These are phyloP conservation scores for Tolypocladium album DNA, from an alignment of 2,329 filamentous ascomycete species.

Conservation along the genomic window DNA sequence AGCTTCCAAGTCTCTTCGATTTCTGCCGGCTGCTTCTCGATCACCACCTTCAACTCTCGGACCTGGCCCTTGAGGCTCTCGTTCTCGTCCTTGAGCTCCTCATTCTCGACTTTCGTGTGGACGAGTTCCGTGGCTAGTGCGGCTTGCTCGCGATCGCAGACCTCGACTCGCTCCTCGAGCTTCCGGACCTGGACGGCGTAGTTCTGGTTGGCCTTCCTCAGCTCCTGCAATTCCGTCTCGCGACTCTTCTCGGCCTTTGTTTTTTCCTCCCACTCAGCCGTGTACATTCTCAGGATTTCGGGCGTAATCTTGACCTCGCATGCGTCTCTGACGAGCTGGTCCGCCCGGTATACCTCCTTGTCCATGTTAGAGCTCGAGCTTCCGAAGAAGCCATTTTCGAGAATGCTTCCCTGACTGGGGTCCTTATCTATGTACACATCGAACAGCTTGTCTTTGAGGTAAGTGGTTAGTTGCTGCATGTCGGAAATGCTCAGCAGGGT, in stretches of 20 bases:
- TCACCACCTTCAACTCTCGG: slow-evolving; percentile 71
- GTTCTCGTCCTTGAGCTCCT: slow-evolving; percentile 79
- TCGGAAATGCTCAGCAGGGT: slow-evolving; percentile 75
- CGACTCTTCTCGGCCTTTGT: slow-evolving; percentile 71
- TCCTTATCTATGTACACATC: slow-evolving; percentile 95
- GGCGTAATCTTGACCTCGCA: slow-evolving; percentile 79
- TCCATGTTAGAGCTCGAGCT: slow-evolving; percentile 81
- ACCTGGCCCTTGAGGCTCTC: slow-evolving; percentile 81
- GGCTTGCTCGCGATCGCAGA: slow-evolving; percentile 83
- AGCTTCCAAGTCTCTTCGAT: slow-evolving; percentile 71
- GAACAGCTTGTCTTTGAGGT: slow-evolving; percentile 88
- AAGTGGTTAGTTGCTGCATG: slow-evolving; percentile 80
- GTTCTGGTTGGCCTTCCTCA: slow-evolving; percentile 55
- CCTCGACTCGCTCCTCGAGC: slow-evolving; percentile 79
- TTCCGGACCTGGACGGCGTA: slow-evolving; percentile 69
- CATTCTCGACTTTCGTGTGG: slow-evolving; percentile 85
- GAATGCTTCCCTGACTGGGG: slow-evolving; percentile 81
- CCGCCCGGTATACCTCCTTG: slow-evolving; percentile 91
- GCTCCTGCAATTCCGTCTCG: slow-evolving; percentile 66
- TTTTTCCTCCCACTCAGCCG: slow-evolving; percentile 85
- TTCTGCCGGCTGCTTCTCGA: slow-evolving; percentile 82
- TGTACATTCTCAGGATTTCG: slow-evolving; percentile 72
- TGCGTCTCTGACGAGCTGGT: slow-evolving; percentile 86
- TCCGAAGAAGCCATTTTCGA: slow-evolving; percentile 96
- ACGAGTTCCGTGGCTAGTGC: slow-evolving; percentile 85